phyloP scores from a whole-genome alignment of 2,329 filamentous ascomycete species.

The Drechslerella stenobrocha region DNA sequence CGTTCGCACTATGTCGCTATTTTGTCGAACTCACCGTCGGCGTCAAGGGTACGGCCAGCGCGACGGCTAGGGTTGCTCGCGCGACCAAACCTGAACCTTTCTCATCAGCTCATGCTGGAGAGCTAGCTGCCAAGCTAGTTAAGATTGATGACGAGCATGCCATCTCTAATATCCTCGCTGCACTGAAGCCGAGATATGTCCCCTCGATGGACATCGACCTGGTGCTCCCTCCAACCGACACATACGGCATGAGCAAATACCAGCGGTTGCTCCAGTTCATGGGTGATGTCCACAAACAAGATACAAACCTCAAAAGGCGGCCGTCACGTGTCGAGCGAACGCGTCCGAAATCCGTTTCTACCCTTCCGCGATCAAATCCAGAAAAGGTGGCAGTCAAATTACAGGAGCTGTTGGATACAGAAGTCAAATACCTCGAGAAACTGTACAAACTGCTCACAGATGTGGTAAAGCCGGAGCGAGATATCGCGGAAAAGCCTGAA shows the following conservation, averaged over 20 bases:
- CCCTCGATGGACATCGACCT: slow-evolving; percentile 87
- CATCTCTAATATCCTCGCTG: slow-evolving; percentile 71
- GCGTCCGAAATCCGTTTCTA: slow-evolving; percentile 37
- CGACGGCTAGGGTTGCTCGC: slow-evolving; percentile 55
- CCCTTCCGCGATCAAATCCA: slow-evolving; percentile 55
- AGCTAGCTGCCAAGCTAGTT: slow-evolving; percentile 81
- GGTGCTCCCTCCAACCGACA: slow-evolving; percentile 71
- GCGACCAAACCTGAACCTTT: slow-evolving; percentile 73
- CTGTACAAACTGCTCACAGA: slow-evolving; percentile 79
- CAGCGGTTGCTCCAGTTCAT: slow-evolving; percentile 63
- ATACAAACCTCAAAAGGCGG: slow-evolving; percentile 60
- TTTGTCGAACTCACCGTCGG: slow-evolving; percentile 79
- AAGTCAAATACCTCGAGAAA: slow-evolving; percentile 90
- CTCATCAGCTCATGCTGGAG: slow-evolving; percentile 87
- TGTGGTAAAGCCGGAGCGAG: slow-evolving; percentile 64
- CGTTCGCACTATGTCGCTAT: slow-evolving; percentile 92
- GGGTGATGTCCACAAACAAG: slow-evolving; percentile 50
- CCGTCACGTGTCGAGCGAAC: slow-evolving; percentile 45
- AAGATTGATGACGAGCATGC: slow-evolving; percentile 75
- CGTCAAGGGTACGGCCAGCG: slow-evolving; percentile 72
- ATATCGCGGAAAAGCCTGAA: slow-evolving; percentile 34
- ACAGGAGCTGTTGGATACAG: slow-evolving; percentile 68
- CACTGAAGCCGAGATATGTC: slow-evolving; percentile 77
- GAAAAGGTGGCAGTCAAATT: slow-evolving; percentile 66
- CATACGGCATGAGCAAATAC: slow-evolving; percentile 29